Conservation (phyloP, 1,284 basidiomycete species). For the Fomitopsis schrenkii region DNA sequence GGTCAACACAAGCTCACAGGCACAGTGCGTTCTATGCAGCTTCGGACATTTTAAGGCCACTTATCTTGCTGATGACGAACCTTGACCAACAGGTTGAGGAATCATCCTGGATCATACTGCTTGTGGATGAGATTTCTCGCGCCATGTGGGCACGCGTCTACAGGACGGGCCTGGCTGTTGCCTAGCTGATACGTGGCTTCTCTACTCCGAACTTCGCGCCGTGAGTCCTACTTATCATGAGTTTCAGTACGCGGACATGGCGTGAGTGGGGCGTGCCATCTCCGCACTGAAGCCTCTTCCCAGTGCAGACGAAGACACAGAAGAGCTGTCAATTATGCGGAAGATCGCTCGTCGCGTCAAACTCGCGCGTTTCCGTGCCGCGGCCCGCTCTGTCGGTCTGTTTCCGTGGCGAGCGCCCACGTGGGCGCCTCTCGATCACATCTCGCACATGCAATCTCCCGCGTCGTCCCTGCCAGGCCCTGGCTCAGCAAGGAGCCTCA, state of each 20-base stretch:
- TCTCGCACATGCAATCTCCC: neutral
- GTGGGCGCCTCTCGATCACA: slow-evolving; percentile 1
- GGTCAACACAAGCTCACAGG: neutral
- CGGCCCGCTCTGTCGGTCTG: neutral
- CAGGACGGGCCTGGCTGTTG: neutral
- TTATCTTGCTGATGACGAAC: neutral
- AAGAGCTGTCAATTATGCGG: neutral
- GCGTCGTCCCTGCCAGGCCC: neutral
- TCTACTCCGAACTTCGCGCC: neutral
- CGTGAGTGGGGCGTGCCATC: neutral
- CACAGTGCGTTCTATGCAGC: neutral
- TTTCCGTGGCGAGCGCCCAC: neutral
- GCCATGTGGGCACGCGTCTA: neutral
- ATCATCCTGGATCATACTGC: neutral
- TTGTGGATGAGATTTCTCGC: neutral
- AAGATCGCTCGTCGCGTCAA: neutral
- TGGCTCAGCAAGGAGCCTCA: neutral
- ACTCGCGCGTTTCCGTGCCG: neutral
- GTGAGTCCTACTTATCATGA: neutral
- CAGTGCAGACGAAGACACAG: neutral
- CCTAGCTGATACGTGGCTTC: neutral
- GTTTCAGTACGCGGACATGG: neutral
- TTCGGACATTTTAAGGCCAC: neutral
- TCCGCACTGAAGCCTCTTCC: neutral
- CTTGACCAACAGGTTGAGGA: neutral